phyloP scores from a whole-genome alignment of 768 basidiomycete genomes.

The Rhodotorula sphaerocarpa region DNA sequence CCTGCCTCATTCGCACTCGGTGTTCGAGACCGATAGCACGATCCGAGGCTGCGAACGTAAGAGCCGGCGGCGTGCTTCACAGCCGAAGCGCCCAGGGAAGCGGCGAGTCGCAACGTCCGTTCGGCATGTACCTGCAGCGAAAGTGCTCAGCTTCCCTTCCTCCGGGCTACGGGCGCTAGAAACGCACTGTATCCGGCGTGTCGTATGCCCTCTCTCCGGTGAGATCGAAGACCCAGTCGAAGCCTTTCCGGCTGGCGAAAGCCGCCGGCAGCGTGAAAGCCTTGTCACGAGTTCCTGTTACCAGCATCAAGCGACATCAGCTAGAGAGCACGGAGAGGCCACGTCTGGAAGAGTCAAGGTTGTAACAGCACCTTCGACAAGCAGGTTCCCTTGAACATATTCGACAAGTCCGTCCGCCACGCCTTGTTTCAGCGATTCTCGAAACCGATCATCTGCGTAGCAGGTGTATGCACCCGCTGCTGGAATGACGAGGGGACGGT shows the following conservation, averaged over 20 bases:
- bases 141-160: neutral
- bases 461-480: slow-evolving; percentile 15
- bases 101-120: slow-evolving; percentile 23
- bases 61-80: slow-evolving; percentile 2
- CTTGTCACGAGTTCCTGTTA: slow-evolving; percentile 9
- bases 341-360: neutral
- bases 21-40: slow-evolving; percentile 14
- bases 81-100: slow-evolving; percentile 14
- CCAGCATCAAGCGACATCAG: neutral
- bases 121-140: slow-evolving; percentile 22
- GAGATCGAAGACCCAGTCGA: slow-evolving; percentile 27
- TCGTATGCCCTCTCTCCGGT: slow-evolving; percentile 25
- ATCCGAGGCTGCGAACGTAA: slow-evolving; percentile 12
- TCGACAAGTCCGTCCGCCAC: slow-evolving; percentile 6
- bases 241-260: slow-evolving; percentile 10
- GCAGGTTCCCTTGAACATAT: slow-evolving; percentile 26
- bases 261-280: slow-evolving; percentile 20
- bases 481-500: slow-evolving; percentile 19
- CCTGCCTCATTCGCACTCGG: slow-evolving; percentile 24
- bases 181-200: slow-evolving; percentile 14
- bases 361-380: neutral
- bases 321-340: no score
- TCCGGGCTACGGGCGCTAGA: no score
- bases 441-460: slow-evolving; percentile 5
- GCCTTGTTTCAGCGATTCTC: slow-evolving; percentile 2